Evolutionary conservation across 2,329 filamentous ascomycete genomes (phyloP), one percentile per base, ranked within the genome.

Genomic region (Ascochyta pisi): DNA sequence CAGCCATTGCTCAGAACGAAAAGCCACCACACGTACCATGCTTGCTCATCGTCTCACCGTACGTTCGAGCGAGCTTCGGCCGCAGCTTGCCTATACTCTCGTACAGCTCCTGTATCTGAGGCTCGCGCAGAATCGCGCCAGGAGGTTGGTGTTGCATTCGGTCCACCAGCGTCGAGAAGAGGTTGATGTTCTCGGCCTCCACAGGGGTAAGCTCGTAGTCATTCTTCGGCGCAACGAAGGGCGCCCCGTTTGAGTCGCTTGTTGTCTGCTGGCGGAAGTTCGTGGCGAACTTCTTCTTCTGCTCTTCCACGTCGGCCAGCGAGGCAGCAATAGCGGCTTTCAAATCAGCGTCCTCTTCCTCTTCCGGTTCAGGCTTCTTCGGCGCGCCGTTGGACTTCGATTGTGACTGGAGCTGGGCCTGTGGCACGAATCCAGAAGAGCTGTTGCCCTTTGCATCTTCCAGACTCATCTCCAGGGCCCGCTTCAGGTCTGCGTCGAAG

Each of bases 1-100:
- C 68, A 83, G 77, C 10, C 7, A 26, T 6, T 7, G 12, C 8
- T n/a, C 4, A 5, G 22, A 7, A 2, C 10, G 9, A 2, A 7
- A 33, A 22, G 5, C 3, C n/a, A 33, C 16, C 3, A 12, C 3
- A 78, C 86, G 73, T 80, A 91, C 91, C 93, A 76, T 98, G 95
- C 77, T 99, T 99, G 84, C 95, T 98, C 95, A 99, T 98, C 0
- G 95, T 97, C 79, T 99, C 95, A 51, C 95, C 95, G 72, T 98
- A 97, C 0, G 94, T 97, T 54, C 95, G 86, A 4, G 95, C 95
- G 51, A 99, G 82, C 76, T 99, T 99, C 1, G 95, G 95, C 45
- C 95, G 86, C 60, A 99, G 80, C 15, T 92, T 84, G n/a, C 94
- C 92, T 67, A 99, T 98, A 67, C 93, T 96, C 71, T 98, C 95